These are phyloP conservation scores for Raddia distichophylla DNA, from an alignment of 176 grass and related monocot species.

Conservation along the genomic window DNA sequence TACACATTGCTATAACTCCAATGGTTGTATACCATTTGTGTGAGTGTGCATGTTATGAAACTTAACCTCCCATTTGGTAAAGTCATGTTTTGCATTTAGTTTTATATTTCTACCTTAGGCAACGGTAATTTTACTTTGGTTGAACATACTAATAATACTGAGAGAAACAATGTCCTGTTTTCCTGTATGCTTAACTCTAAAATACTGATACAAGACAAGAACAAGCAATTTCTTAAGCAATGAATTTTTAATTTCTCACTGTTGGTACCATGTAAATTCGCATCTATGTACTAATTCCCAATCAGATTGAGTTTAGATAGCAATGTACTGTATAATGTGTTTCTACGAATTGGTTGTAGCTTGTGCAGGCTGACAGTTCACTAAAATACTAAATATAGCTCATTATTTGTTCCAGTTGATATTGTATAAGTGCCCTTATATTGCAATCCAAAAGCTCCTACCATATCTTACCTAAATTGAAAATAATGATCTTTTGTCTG, in stretches of 20 bases:
- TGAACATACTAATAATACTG: too few species aligned
- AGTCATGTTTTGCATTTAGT: not conserved
- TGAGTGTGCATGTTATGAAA: not conserved
- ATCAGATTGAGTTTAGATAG: too few species aligned
- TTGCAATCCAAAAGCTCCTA: not conserved
- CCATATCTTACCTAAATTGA: not conserved
- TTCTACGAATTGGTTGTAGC: not conserved
- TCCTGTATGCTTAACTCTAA: too few species aligned
- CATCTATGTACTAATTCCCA: too few species aligned
- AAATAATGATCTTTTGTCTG: not conserved
- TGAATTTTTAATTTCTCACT: too few species aligned
- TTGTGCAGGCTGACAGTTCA: not conserved
- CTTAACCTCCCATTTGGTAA: not conserved
- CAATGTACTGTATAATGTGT: not conserved
- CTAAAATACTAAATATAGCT: not conserved
- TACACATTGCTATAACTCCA: not conserved
- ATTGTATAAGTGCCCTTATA: constrained; percentile 11
- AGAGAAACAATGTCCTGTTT: too few species aligned
- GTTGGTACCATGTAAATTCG: too few species aligned
- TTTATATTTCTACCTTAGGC: not conserved
- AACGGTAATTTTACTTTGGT: not conserved
- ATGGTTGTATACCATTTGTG: not conserved
- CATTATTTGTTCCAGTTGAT: constrained; percentile 5
- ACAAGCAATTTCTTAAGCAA: too few species aligned
- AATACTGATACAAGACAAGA: too few species aligned